Conservation (phyloP, 129 eudicot species). For the Ambrosia artemisiifolia region DNA sequence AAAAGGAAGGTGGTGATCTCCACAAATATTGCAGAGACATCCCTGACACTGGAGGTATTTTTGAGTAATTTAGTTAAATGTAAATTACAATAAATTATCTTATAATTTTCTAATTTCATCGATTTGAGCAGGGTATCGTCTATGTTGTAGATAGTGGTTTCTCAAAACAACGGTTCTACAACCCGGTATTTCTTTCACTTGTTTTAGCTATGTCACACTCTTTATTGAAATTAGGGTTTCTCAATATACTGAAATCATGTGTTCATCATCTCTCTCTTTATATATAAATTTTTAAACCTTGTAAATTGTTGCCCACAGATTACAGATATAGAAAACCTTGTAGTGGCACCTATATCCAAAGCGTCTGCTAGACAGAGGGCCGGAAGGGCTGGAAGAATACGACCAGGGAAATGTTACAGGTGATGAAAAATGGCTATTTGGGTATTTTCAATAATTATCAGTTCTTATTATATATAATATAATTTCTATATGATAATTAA, state of each 20-base stretch:
- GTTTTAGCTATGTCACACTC: neutral
- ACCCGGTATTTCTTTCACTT: slow-evolving; percentile 58
- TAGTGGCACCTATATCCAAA: slow-evolving; percentile 94
- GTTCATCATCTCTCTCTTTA: neutral
- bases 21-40: slow-evolving; percentile 98
- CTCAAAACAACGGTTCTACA: slow-evolving; percentile 92
- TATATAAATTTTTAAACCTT: neutral
- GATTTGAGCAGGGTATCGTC: slow-evolving; percentile 69
- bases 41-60: slow-evolving; percentile 88
- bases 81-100: neutral
- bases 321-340: slow-evolving; percentile 86
- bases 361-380: slow-evolving; percentile 99
- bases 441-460: neutral
- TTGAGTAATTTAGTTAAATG: neutral
- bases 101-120: slow-evolving; percentile 3
- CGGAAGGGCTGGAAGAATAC: slow-evolving; percentile 93
- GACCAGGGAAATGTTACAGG: slow-evolving; percentile 99
- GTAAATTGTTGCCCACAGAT: slow-evolving; percentile 40
- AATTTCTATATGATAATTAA: slow-evolving; percentile 1
- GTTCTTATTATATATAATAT: neutral
- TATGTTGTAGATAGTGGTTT: slow-evolving; percentile 97
- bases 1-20: slow-evolving; percentile 93
- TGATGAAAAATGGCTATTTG: slow-evolving; percentile 11
- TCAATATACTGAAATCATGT: neutral
- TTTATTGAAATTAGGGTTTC: neutral